Evolutionary conservation across 2,329 filamentous ascomycete species (phyloP).

Genomic region (Botrytis galanthina): DNA sequence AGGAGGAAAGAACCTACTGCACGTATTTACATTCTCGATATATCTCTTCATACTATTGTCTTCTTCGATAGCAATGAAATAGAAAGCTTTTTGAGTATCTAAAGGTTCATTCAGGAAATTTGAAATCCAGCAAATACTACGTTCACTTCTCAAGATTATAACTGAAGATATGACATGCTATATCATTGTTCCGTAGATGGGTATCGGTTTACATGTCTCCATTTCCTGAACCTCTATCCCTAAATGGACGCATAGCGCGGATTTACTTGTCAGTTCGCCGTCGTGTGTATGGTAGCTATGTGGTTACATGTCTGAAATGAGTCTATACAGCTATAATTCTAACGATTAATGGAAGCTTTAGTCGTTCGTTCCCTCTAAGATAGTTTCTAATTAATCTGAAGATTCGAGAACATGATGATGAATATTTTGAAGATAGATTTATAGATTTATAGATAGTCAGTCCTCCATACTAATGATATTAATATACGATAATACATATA

Average conservation of each 20-base stretch:
- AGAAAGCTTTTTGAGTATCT: background rate
- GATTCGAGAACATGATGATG: too few species aligned
- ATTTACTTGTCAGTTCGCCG: rapidly evolving
- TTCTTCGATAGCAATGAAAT: background rate
- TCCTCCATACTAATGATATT: too few species aligned
- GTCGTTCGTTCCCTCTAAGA: too few species aligned
- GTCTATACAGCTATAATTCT: too few species aligned
- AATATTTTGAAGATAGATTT: too few species aligned
- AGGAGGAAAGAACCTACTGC: rapidly evolving
- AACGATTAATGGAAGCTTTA: too few species aligned
- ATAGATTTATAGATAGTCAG: too few species aligned
- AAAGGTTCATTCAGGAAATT: background rate
- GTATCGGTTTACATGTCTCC: background rate
- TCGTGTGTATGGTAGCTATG: background rate
- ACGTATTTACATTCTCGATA: background rate
- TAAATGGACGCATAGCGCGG: background rate
- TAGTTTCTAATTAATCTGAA: too few species aligned
- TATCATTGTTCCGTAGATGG: background rate
- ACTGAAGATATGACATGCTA: background rate
- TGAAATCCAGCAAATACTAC: background rate
- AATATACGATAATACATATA: too few species aligned
- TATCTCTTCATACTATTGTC: background rate
- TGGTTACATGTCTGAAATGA: background rate
- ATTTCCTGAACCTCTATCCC: background rate
- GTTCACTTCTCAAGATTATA: background rate